Evolutionary conservation across 805 yeast species (phyloP), one percentile per base, ranked within the genome.

Genomic region (Nakazawaea peltata): DNA sequence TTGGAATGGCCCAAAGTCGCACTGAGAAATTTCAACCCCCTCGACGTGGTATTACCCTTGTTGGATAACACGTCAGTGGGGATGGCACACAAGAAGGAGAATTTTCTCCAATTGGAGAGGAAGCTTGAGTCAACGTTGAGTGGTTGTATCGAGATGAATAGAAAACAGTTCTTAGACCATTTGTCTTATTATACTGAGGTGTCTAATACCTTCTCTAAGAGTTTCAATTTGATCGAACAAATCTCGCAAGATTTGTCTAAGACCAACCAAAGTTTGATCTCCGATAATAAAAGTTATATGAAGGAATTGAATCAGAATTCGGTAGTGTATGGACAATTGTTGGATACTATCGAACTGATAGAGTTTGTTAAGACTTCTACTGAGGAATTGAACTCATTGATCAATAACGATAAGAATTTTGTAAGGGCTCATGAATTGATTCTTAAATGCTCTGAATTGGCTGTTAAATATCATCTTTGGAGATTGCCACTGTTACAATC

Each of bases 11-110:
- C 61, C 29, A 67, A 71, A 34, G 55, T 77, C 6, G 55, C 69
- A 5, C 59, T 61, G 1, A 67, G 65, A 7, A 68, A 74, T 33
- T 74, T 85, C 36, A 87, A 86, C 51, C 94, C 95, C 1, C 67
- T 92, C 30, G 96, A 86, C 46, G 63, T 80, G 34, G 96, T 96
- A 0, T 63, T 90, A 26, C 77, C 88, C 1, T 63, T 92, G 39
- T 62, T 87, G 48, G 97, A 90, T 55, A 80, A 78, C 47, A 77
- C 94, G 2, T 82, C 95, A 1, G 92, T 87, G n/a, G 97, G 97
- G 0, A 59, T 84, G 47, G 94, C 95, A 1, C 80, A 78, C 47
- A 73, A 79, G 41, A 66, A 67, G 39, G 67, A 67, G 2, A 87
- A 84, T 41, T 90, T 90, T 45, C 62, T 67, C 28, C 68, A 69